Evolutionary conservation across 73 alveolate genomes (phyloP), one percentile per base, ranked within the genome.

Genomic region (Paramecium sexaurelia): DNA sequence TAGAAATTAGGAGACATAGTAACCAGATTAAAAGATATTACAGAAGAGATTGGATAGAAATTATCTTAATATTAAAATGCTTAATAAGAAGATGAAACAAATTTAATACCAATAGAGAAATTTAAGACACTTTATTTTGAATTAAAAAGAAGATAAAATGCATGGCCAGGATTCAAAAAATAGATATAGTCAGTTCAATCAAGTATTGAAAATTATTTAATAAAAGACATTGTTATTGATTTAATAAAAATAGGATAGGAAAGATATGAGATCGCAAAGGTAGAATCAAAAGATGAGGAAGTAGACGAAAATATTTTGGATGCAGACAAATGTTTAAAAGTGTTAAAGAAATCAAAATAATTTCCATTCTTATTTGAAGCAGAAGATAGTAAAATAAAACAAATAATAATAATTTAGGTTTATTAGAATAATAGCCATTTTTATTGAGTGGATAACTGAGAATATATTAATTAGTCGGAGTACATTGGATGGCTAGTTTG

Each of bases 401-500:
- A 0, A 17, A 51, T 41, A 45, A 24, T n/a, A 24, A 20, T 55
- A n/a, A 57, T 66, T 29, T 61, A 61, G 93, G 68, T 86, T 22
- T 82, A 22, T 41, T 82, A 22, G 87, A 68, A 7, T 61, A 68
- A 33, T 45, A 88, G n/a, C 99, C 99, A 26, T 98, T 96, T 93
- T 91, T 98, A 90, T 71, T 97, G 66, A 94, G 93, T 78, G 99
- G 98, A 55, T 83, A 66, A 69, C 92, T 97, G 22, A 96, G 99
- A 95, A 99, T 96, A 90, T 97, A 98, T 94, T 96, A 98, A 94
- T 83, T 96, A 67, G 96, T 98, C 67, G 99, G 99, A 20, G 97
- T 98, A 56, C 98, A 98, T 75, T 99, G 99, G 99, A 85, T 99
- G 85, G 99, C 97, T n/a, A 97, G 99, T 9, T 94, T 99, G 55